A percentile compares a stretch with the other conserved stretches of the same genome.
phyloP scores from a whole-genome alignment of 1,284 basidiomycete genomes.

The Pascua guehoae region DNA sequence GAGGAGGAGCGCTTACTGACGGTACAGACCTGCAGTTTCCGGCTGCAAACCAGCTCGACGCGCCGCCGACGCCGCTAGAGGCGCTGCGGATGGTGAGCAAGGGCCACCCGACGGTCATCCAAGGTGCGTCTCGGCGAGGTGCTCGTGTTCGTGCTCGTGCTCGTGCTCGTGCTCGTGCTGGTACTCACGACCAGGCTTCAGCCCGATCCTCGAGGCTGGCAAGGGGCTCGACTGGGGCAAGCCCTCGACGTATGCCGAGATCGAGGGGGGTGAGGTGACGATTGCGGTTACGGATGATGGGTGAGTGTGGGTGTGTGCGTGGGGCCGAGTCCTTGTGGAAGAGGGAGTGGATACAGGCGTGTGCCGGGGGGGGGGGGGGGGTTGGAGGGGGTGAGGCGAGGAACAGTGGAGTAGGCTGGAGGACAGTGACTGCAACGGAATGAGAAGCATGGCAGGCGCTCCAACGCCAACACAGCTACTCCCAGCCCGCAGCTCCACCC shows the following conservation, averaged over 20 bases:
- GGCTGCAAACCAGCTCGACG: constrained; percentile 54
- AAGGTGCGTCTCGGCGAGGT: constrained; percentile 51
- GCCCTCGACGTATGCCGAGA: constrained; percentile 35
- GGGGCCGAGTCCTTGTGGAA: no score
- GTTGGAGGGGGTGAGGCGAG: no score
- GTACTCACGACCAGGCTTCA: constrained; percentile 43
- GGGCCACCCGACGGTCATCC: constrained; percentile 73
- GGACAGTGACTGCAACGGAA: not conserved
- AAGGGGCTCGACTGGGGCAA: constrained; percentile 23
- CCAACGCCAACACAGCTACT: no score
- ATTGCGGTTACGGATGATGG: constrained; percentile 81
- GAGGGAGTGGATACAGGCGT: no score
- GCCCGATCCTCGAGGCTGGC: constrained; percentile 9
- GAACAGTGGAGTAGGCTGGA: not conserved
- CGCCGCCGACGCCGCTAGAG: constrained; percentile 65
- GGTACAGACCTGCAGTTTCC: constrained; percentile 28
- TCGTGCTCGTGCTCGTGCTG: not conserved
- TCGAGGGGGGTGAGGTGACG: constrained; percentile 61
- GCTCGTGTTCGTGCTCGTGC: not conserved
- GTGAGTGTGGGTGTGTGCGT: constrained; percentile 54
- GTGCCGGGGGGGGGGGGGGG: no score
- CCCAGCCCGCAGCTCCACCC: not conserved
- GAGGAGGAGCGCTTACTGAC: no score
- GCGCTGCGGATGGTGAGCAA: constrained; percentile 69
- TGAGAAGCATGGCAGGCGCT: not conserved